These are phyloP conservation scores for Solanum pimpinellifolium DNA, from an alignment of 257 asterid species.

Conservation along the genomic window DNA sequence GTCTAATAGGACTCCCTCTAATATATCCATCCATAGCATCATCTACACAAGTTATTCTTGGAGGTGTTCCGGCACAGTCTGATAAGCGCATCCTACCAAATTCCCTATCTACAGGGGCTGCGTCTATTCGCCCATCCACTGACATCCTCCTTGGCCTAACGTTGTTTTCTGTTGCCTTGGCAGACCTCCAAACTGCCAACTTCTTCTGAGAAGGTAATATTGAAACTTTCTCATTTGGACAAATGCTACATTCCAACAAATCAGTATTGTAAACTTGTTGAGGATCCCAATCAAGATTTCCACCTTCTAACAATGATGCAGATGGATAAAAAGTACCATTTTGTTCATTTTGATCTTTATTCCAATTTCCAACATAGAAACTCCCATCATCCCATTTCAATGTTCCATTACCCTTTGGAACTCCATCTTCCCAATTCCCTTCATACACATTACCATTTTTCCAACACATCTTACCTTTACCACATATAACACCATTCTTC, in stretches of 20 bases:
- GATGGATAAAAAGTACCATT: not conserved
- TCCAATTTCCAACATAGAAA: not conserved
- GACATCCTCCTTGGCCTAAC: conserved; percentile 5
- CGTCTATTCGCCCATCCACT: conserved; percentile 3
- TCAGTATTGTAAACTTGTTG: not conserved
- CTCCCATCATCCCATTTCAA: not conserved
- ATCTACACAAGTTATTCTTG: not conserved
- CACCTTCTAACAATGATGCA: not conserved
- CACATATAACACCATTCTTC: conserved; percentile 3
- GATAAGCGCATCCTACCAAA: conserved; percentile 1
- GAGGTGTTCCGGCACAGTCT: not conserved
- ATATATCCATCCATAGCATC: not conserved
- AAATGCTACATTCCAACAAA: not conserved
- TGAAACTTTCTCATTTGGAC: conserved; percentile 2
- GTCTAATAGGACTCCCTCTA: conserved; percentile 1
- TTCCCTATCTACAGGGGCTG: conserved; percentile 1
- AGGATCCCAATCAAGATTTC: conserved; percentile 2
- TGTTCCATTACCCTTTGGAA: not conserved
- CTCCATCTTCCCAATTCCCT: conserved; percentile 5
- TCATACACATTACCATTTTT: not conserved
- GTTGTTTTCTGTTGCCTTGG: not conserved
- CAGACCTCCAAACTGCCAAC: conserved; percentile 6
- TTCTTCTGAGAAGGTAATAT: conserved; percentile 7
- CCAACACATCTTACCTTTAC: conserved; percentile 1
- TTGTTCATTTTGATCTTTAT: not conserved